These are phyloP conservation scores for Rhizophagus clarus DNA, from an alignment of 192 early-diverging fungal species.

Conservation along the genomic window DNA sequence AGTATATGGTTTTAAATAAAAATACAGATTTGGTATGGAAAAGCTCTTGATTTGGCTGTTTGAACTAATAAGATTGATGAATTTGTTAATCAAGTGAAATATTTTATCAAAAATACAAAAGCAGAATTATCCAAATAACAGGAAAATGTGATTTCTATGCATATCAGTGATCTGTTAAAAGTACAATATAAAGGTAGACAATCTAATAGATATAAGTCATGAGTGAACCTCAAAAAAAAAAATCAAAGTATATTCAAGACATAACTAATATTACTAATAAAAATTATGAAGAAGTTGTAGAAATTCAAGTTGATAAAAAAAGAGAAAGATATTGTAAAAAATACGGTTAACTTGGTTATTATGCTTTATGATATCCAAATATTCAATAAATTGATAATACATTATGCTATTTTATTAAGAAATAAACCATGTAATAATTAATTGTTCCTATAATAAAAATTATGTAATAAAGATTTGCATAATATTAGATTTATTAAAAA, in stretches of 20 bases:
- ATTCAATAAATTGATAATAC: no score
- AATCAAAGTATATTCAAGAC: neutral
- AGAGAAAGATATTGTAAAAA: neutral
- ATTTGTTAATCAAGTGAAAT: no score
- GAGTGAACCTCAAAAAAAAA: neutral
- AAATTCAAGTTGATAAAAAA: neutral
- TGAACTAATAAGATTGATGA: neutral
- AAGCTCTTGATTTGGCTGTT: neutral
- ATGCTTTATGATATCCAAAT: neutral
- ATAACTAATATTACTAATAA: neutral
- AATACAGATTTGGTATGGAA: neutral
- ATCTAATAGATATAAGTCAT: neutral
- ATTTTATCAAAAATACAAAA: no score
- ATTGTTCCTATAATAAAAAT: no score
- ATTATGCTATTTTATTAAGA: no score
- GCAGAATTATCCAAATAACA: neutral
- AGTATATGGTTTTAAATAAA: no score
- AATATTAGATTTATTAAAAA: no score
- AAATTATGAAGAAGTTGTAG: neutral
- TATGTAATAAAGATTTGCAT: no score
- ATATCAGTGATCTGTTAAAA: no score
- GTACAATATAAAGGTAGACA: neutral
- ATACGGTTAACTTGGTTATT: slow-evolving; percentile 3
- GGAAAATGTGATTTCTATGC: neutral
- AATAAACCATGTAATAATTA: no score